These are phyloP conservation scores for Prunus fruticosa DNA, from an alignment of 306 rosid genomes.

Conservation along the genomic window DNA sequence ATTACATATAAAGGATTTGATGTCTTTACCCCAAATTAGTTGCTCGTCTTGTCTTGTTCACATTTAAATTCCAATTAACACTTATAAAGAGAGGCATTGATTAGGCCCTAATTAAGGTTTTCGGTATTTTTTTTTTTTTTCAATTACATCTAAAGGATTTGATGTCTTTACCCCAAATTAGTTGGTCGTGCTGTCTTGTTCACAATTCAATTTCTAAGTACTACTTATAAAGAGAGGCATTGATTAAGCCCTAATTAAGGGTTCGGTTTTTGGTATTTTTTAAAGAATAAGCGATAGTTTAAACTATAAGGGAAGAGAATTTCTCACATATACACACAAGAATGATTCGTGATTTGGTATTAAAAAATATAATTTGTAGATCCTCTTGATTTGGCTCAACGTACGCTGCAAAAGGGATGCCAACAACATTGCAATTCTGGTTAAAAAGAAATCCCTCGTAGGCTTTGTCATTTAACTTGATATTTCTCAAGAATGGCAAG, in stretches of 20 bases:
- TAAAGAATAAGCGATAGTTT: no score
- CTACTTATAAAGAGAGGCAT: not conserved
- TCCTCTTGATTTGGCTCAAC: not conserved
- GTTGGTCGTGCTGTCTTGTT: not conserved
- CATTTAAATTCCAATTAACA: not conserved
- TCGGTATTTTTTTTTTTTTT: not conserved
- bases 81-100: not conserved
- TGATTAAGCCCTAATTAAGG: not conserved
- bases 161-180: not conserved
- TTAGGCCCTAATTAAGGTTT: not conserved
- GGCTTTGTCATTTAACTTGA: constrained; percentile 16
- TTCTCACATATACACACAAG: no score
- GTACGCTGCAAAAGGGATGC: not conserved
- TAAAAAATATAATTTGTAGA: not conserved
- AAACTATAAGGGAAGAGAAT: accelerated
- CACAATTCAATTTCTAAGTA: not conserved
- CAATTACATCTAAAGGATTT: not conserved
- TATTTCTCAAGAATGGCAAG: not conserved
- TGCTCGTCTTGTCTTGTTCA: not conserved
- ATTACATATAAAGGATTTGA: not conserved
- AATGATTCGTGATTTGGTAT: no score
- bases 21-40: not conserved
- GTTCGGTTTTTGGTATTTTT: not conserved
- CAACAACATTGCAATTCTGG: not conserved
- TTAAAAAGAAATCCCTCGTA: not conserved